Evolutionary conservation across 2,329 filamentous ascomycete species (phyloP), one percentile per base, ranked within the genome.

Genomic region (Trichoderma koningii): DNA sequence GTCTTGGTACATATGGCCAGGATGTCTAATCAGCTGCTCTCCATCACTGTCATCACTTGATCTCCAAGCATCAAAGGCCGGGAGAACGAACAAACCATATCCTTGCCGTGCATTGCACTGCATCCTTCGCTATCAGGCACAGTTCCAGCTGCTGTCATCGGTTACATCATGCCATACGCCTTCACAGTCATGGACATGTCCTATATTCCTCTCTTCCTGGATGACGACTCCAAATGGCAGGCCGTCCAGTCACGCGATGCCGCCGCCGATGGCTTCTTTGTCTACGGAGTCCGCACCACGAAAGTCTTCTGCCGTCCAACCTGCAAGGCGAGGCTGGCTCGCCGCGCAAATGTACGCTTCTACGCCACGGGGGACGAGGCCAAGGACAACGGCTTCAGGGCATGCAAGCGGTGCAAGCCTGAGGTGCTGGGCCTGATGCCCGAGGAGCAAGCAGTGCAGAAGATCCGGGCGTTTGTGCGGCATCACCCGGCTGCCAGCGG

Each of bases 301-400:
- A 75, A 76, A 66, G 78, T 82, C 66, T 89, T 86, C 74, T 89
- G 87, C 72, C 81, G 86, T 1, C 85, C 86, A 1, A 85, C 81
- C 21, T 89, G 87, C 72, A 82, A 83, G 17, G 84, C 85, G 2
- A 81, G 87, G 0, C 81, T 88, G 14, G 85, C 87, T 1, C 81
- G 86, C 2, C 81, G 86, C 52, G 82, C 84, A 56, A 89, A 89
- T 56, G 81, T 88, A 3, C 73, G 75, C 1, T 89, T 87, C 74
- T 86, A 81, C 73, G 72, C 79, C 17, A 79, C 75, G 0, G 70
- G 78, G 0, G 66, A 71, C 0, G 77, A 81, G 34, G 87, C 87
- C 1, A 74, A 75, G 48, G 68, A 69, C 1, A 80, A 75, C 6
- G 81, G 85, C 1, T 88, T 81, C 70, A 78, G 85, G 26, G 76